phyloP scores from a whole-genome alignment of 2,329 filamentous ascomycete species.

The Boeremia exigua region DNA sequence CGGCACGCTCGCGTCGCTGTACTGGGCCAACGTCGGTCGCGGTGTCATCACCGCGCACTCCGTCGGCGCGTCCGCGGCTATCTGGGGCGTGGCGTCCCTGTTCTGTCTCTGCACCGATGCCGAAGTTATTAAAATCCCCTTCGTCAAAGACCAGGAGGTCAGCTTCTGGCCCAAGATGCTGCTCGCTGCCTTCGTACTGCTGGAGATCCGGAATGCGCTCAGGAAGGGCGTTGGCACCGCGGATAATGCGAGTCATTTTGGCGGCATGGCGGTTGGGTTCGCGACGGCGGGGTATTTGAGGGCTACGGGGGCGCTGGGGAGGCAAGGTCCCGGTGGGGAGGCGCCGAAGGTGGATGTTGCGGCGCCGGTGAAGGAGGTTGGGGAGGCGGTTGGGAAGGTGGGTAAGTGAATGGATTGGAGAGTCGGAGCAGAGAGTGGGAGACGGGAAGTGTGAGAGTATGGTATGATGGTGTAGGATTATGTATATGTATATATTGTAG shows the following conservation, averaged over 20 bases:
- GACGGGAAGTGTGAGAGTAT: too few relatives aligned
- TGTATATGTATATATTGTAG: not conserved
- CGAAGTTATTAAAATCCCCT: constrained; percentile 41
- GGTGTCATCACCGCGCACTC: constrained; percentile 37
- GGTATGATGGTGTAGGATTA: constrained; percentile 11
- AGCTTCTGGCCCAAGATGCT: constrained; percentile 42
- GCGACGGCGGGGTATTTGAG: constrained; percentile 36
- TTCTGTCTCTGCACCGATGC: constrained; percentile 42
- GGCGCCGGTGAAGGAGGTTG: too few relatives aligned
- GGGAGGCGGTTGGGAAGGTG: constrained; percentile 35
- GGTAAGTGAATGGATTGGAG: too few relatives aligned
- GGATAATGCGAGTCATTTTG: constrained; percentile 49
- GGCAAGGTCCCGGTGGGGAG: too few relatives aligned
- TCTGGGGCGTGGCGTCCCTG: constrained; percentile 42
- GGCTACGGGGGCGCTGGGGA: constrained; percentile 25
- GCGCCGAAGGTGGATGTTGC: too few relatives aligned
- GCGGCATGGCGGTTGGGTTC: constrained; percentile 38
- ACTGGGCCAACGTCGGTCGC: constrained; percentile 43
- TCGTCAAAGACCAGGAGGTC: constrained; percentile 34
- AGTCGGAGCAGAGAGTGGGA: not conserved
- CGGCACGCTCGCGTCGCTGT: constrained; percentile 37
- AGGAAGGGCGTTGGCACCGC: constrained; percentile 19
- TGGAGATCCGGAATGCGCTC: constrained; percentile 32
- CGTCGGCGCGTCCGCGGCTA: constrained; percentile 42
- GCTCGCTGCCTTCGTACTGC: constrained; percentile 30